Base-by-base conservation (phyloP, 2,329 filamentous ascomycete genomes). In the Paracoccidioides lutzii region DNA sequence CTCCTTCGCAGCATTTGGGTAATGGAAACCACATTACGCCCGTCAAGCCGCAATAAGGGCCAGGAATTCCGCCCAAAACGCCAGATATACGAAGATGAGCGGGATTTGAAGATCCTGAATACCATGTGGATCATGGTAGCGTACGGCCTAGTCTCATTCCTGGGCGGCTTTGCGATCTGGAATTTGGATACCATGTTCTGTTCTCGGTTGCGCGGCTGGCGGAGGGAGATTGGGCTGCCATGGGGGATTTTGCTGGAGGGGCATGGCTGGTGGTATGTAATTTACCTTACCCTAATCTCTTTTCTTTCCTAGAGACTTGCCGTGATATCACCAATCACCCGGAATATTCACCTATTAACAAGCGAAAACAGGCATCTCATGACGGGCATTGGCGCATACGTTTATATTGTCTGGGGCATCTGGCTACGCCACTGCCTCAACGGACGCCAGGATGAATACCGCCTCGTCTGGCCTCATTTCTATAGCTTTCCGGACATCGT, bases 361-460 rank as follows among this genome's bases (percentile, higher is more conserved):
- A n/a, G 10, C n/a, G 50, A 37, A 37, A 35, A 37, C 54, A 78
- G 85, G 85, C 88, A 91, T 71, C 65, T 91, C 41, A 83, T 91
- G 78, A 93, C 88, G 0, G 88, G 88, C 10, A 75, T 84, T 40
- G 88, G 88, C 67, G 88, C 88, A 14, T 94, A 94, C 69, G 86
- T 85, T 66, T 89, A 91, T 67, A 88, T 94, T 62, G 75, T 82
- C 12, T 94, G 88, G 88, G 85, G 87, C 12, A 82, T 90, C 32
- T 91, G 87, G 84, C 76, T 93, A 15, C 81, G 87, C 43, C 83
- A 85, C 59, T 89, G 87, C 63, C 73, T 93, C 52, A 87, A 90
- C 59, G 81, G 82, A 3, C 78, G 78, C 48, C 85, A 88, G 64
- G 80, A 86, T 44, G 81, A 90, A 65, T 93, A 83, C 65, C 76